Conservation (phyloP, 108 stramenopile genomes). For the Nitzschia sp. region DNA sequence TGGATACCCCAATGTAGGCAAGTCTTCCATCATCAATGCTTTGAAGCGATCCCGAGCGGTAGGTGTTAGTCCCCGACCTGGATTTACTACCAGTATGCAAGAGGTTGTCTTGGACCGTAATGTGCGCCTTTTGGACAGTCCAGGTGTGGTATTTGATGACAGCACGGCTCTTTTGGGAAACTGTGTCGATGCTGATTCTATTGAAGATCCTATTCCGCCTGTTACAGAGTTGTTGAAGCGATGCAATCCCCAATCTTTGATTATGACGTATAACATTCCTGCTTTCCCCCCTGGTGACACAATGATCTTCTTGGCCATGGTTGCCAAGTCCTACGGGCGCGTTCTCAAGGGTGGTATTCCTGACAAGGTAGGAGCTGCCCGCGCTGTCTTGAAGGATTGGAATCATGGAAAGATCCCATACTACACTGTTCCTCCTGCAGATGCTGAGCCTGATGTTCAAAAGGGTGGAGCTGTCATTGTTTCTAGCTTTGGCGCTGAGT, state of each 20-base stretch:
- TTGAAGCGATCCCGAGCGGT: slow-evolving; percentile 90
- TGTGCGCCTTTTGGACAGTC: slow-evolving; percentile 95
- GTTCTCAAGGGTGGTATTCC: slow-evolving; percentile 96
- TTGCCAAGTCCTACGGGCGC: slow-evolving; percentile 88
- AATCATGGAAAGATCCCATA: slow-evolving; percentile 94
- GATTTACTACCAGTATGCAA: slow-evolving; percentile 95
- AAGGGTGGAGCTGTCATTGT: slow-evolving; percentile 65
- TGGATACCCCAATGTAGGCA: slow-evolving; percentile 92
- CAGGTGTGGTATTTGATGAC: slow-evolving; percentile 96
- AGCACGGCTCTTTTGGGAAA: slow-evolving; percentile 67
- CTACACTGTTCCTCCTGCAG: slow-evolving; percentile 80
- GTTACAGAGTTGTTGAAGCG: slow-evolving; percentile 83
- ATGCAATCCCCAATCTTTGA: slow-evolving; percentile 81
- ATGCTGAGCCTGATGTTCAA: slow-evolving; percentile 27
- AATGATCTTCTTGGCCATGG: slow-evolving; percentile 91
- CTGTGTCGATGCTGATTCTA: slow-evolving; percentile 92
- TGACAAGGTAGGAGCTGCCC: slow-evolving; percentile 89
- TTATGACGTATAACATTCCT: slow-evolving; percentile 95
- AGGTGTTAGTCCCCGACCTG: slow-evolving; percentile 93
- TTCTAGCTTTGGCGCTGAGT: slow-evolving; percentile 64
- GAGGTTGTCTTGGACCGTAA: slow-evolving; percentile 96
- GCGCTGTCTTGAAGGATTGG: slow-evolving; percentile 95
- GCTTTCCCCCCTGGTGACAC: slow-evolving; percentile 80
- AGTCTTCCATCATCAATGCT: slow-evolving; percentile 92
- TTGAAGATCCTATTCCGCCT: slow-evolving; percentile 91